Evolutionary conservation across 371 early-diverging fungal genomes (phyloP).

Genomic region (Saksenaea oblongispora): DNA sequence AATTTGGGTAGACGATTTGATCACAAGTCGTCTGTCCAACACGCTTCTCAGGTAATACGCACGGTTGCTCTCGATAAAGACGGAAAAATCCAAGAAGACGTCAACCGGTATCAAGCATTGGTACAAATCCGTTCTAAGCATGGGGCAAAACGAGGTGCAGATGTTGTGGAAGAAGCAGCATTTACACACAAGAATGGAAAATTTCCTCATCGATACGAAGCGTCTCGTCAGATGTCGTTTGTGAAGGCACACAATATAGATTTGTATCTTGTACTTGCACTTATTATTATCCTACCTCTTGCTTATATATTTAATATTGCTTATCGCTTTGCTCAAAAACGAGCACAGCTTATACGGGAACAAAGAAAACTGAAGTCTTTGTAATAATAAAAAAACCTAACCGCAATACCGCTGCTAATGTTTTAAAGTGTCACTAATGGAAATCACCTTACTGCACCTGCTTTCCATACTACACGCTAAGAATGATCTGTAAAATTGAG

Average conservation of each 20-base stretch:
- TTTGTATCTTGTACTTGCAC: slow-evolving; percentile 2
- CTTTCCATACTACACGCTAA: too few relatives aligned
- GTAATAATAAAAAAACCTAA: background rate
- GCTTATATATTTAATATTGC: background rate
- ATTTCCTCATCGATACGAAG: slow-evolving; percentile 16
- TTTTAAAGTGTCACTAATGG: too few relatives aligned
- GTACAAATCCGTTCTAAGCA: slow-evolving; percentile 20
- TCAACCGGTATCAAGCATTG: slow-evolving; percentile 12
- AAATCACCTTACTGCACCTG: too few relatives aligned
- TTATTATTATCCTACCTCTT: background rate
- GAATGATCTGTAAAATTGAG: too few relatives aligned
- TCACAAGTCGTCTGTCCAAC: background rate
- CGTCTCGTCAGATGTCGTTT: slow-evolving; percentile 23
- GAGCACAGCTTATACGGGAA: background rate
- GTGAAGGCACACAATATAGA: slow-evolving; percentile 29
- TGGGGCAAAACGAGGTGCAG: slow-evolving; percentile 20
- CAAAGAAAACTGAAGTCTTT: background rate
- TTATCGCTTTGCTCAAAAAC: background rate
- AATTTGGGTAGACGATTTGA: background rate
- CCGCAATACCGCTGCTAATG: too few relatives aligned
- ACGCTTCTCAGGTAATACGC: background rate
- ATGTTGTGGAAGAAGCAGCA: slow-evolving; percentile 26
- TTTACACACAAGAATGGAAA: slow-evolving; percentile 14
- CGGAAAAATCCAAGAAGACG: background rate
- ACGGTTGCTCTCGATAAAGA: background rate